Conservation (phyloP, 2,329 filamentous ascomycete species). For the Lachnellula subtilissima region DNA sequence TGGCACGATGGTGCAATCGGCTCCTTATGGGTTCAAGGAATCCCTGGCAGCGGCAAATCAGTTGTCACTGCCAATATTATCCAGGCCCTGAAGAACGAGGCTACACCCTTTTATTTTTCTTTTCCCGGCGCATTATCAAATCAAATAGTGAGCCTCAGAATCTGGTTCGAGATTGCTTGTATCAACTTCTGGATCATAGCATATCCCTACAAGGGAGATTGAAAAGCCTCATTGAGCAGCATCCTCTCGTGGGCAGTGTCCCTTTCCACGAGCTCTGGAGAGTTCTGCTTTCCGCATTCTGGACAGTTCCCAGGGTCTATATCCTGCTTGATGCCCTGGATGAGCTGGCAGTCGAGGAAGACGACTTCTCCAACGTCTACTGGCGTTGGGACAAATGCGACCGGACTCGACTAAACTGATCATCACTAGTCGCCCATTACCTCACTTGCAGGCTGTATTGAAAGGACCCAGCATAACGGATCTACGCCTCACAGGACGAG, state of each 20-base stretch:
- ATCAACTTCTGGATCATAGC: conserved; percentile 30
- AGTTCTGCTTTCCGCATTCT: conserved; percentile 20
- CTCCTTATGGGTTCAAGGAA: conserved; percentile 42
- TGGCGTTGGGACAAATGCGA: conserved; percentile 28
- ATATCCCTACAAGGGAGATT: conserved; percentile 6
- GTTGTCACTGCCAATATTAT: conserved; percentile 28
- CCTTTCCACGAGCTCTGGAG: conserved; percentile 27
- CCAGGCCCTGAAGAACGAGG: background rate
- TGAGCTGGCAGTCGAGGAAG: conserved; percentile 38
- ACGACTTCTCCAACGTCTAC: conserved; percentile 31
- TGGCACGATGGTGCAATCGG: conserved; percentile 22
- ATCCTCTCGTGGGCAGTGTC: conserved; percentile 23
- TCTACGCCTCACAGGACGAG: conserved; percentile 34
- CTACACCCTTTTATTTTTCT: conserved; percentile 32
- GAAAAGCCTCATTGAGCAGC: background rate
- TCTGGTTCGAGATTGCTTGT: conserved; percentile 32
- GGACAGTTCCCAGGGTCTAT: conserved; percentile 28
- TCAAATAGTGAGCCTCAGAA: conserved; percentile 27
- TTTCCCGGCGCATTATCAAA: conserved; percentile 35
- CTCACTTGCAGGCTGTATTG: conserved; percentile 30
- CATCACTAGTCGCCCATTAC: conserved; percentile 38
- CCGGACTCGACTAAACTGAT: conserved; percentile 36
- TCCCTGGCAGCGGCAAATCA: conserved; percentile 41
- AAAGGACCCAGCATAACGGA: conserved; percentile 22
- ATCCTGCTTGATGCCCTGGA: conserved; percentile 47